Conservation (phyloP, 306 rosid species). For the Quercus parvula region DNA sequence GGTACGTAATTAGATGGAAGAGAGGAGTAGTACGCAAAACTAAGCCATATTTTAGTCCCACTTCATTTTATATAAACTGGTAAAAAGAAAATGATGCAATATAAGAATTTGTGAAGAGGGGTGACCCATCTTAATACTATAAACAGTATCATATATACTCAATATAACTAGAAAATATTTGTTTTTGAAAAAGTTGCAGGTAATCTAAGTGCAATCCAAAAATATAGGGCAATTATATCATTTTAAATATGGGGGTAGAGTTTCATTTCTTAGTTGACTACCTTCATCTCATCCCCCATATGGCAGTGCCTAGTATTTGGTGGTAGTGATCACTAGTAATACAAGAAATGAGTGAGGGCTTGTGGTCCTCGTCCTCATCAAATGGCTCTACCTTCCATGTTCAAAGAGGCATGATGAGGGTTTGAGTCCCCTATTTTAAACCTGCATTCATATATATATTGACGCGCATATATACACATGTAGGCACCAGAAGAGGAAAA, state of each 20-base stretch:
- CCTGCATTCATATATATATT: constrained; percentile 19
- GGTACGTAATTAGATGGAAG: neutral
- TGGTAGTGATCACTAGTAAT: constrained; percentile 32
- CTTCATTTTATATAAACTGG: too few species aligned
- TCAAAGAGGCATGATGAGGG: constrained; percentile 54
- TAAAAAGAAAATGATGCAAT: too few species aligned
- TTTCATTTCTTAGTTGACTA: constrained; percentile 73
- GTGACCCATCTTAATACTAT: too few species aligned
- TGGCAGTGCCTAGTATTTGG: constrained; percentile 41
- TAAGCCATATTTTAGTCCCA: too few species aligned
- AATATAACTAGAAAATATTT: too few species aligned
- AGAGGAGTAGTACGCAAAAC: too few species aligned
- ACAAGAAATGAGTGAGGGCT: constrained; percentile 64
- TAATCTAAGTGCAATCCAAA: neutral
- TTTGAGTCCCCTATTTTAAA: neutral
- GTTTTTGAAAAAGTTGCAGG: too few species aligned
- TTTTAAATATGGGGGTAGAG: constrained; percentile 32
- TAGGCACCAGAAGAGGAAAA: neutral
- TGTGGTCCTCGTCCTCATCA: constrained; percentile 57
- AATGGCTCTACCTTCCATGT: constrained; percentile 38
- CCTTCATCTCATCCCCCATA: constrained; percentile 20
- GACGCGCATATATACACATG: neutral
- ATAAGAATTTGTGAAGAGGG: too few species aligned
- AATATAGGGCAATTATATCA: constrained; percentile 30
- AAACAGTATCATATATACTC: too few species aligned